These are phyloP conservation scores for Primulina huaijiensis DNA, from an alignment of 257 asterid species.

Conservation along the genomic window DNA sequence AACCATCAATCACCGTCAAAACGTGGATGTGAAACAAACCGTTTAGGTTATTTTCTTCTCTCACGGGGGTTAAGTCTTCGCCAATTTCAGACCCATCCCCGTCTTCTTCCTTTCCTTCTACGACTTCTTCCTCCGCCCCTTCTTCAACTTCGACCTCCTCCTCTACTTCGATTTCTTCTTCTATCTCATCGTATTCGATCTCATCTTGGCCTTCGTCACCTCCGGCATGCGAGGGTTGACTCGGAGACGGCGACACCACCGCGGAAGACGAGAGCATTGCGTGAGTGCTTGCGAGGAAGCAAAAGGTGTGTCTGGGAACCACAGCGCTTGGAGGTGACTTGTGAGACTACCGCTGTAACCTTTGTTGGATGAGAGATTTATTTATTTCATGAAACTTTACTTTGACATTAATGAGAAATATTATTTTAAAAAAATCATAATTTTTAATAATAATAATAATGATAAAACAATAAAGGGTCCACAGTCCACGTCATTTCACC, in stretches of 20 bases:
- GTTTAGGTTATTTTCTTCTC: conserved; percentile 28
- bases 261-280: conserved; percentile 34
- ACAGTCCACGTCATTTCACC: too few relatives aligned
- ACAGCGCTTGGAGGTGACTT: neutral
- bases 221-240: conserved; percentile 19
- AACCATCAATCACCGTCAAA: neutral
- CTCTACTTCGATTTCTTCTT: conserved; percentile 44
- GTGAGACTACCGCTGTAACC: neutral
- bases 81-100: conserved; percentile 31
- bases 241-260: conserved; percentile 27
- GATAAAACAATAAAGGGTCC: too few relatives aligned
- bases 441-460: too few relatives aligned
- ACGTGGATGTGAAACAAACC: conserved; percentile 38
- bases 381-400: too few relatives aligned
- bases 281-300: conserved; percentile 10
- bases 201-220: conserved; percentile 33
- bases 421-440: too few relatives aligned
- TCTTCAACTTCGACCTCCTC: conserved; percentile 36
- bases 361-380: too few relatives aligned
- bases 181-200: conserved; percentile 46
- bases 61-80: conserved; percentile 31
- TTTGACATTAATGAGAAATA: too few relatives aligned
- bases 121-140: conserved; percentile 21
- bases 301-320: neutral
- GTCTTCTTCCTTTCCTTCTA: conserved; percentile 24